Base-by-base conservation (phyloP, 768 basidiomycete genomes). In the Termitomyces sp. region DNA sequence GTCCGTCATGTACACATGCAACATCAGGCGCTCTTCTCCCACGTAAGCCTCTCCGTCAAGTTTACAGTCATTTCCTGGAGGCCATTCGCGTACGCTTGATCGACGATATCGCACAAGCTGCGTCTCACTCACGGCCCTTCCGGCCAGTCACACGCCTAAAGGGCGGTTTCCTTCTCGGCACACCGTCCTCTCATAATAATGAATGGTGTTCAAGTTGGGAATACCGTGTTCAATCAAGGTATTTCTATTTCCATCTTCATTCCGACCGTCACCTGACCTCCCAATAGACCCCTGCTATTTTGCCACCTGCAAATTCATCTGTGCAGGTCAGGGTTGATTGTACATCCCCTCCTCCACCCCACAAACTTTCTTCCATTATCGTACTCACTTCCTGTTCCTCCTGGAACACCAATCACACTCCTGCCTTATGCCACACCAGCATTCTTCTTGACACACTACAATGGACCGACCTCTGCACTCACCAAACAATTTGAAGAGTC, bases 391-490 rank as follows among this genome's bases (percentile, higher is more conserved):
- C 80, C 83, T 21, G 66, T 82, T 17, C 67, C 78, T 28, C 67
- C 82, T 10, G 89, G 89, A 9, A 77, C 84, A 11, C 88, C 89
- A 9, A 84, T 92, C 50, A 78, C 75, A 10, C 74, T 93, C 3
- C 75, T 91, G 19, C 90, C 90, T 5, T 78, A 83, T 58, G 85
- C 81, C 31, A 83, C 80, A 4, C 88, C 90, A 2, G 89, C 89
- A 3, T 88, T 85, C 68, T 88, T 81, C 61, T 73, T 91, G 41
- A 76, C 83, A n/a, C 68, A 73, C n/a, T 92, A 90, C 63, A 74
- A 74, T 15, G 91, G 87, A 21, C 84, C 88, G 31, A 82, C 82
- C 8, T 75, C 83, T 10, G 82, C 76, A 1, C 73, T 90, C 26
- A 75, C 78, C 1, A 73, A 75, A 21, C 84, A 86, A 61, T 93